A percentile compares a stretch with the other conserved stretches of the same genome.
These are phyloP conservation scores for Lolium rigidum DNA, from an alignment of 176 grass and related monocot genomes.

Conservation along the genomic window DNA sequence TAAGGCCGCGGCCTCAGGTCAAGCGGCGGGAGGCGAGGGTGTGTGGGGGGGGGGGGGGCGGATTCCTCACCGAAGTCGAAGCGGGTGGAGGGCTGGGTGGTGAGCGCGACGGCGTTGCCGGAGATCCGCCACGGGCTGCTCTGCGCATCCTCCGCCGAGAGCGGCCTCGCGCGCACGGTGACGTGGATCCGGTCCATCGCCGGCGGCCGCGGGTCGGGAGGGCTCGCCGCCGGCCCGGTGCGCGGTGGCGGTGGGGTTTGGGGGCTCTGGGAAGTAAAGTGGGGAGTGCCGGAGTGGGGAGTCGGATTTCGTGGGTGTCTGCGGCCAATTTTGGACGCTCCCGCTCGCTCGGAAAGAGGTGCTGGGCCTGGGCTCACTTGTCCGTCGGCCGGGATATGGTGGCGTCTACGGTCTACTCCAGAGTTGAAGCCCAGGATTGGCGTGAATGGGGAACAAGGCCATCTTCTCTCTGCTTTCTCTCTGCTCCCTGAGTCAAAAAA, in stretches of 20 bases:
- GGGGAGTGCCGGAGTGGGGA: not conserved
- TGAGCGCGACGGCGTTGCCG: slow-evolving; percentile 70
- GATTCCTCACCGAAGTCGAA: slow-evolving; percentile 80
- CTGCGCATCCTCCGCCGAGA: slow-evolving; percentile 65
- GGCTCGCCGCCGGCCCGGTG: not conserved
- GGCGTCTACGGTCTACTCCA: too few species aligned
- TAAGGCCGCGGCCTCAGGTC: not conserved
- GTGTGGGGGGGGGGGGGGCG: not conserved
- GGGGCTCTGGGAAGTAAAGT: not conserved
- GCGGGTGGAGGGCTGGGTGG: slow-evolving; percentile 54
- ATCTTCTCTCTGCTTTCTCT: too few species aligned
- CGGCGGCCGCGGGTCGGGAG: not conserved
- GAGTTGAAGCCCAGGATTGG: too few species aligned
- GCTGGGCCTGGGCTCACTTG: not conserved
- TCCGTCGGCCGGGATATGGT: too few species aligned
- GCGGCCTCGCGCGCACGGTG: slow-evolving; percentile 73
- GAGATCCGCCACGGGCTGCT: slow-evolving; percentile 77
- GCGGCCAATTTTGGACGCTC: slow-evolving; percentile 17
- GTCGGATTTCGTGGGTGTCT: not conserved
- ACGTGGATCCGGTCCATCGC: slow-evolving; percentile 92
- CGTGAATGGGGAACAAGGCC: too few species aligned
- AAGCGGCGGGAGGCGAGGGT: not conserved
- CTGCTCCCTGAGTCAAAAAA: too few species aligned
- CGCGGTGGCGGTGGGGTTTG: not conserved
- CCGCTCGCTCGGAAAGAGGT: not conserved